Conservation (phyloP, 228 moss, liverwort and hornwort species). For the Sphagnum fallax region DNA sequence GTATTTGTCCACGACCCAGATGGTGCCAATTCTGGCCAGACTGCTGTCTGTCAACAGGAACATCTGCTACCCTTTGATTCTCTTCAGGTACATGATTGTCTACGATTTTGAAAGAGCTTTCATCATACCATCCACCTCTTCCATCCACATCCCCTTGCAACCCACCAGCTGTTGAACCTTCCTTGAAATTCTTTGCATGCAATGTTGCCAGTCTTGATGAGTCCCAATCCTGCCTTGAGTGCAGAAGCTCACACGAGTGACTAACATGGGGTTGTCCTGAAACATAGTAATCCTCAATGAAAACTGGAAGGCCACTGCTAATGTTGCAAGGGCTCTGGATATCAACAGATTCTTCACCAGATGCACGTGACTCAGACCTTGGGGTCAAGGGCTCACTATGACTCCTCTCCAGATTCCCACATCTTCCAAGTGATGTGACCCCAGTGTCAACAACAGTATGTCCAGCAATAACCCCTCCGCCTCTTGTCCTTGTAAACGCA, state of each 20-base stretch:
- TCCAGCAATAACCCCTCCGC: slow-evolving; percentile 19
- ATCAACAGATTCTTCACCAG: slow-evolving; percentile 24
- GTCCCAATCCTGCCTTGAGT: slow-evolving; percentile 26
- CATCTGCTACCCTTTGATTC: slow-evolving; percentile 19
- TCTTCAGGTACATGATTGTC: slow-evolving; percentile 83
- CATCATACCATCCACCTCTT: slow-evolving; percentile 79
- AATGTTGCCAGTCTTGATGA: slow-evolving; percentile 40
- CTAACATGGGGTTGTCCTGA: slow-evolving; percentile 47
- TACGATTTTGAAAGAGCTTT: slow-evolving; percentile 55
- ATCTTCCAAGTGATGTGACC: slow-evolving; percentile 27
- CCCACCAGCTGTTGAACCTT: slow-evolving; percentile 37
- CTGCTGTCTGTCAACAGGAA: slow-evolving; percentile 1
- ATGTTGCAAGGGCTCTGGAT: slow-evolving; percentile 46
- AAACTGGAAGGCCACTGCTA: slow-evolving; percentile 55
- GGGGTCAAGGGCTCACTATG: slow-evolving; percentile 22
- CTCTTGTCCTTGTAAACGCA: slow-evolving; percentile 68
- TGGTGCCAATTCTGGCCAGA: slow-evolving; percentile 1
- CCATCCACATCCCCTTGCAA: slow-evolving; percentile 44
- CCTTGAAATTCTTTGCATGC: slow-evolving; percentile 22
- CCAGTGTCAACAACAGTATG: slow-evolving; percentile 26
- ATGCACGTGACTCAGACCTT: slow-evolving; percentile 3
- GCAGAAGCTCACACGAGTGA: slow-evolving; percentile 12
- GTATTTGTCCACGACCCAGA: slow-evolving; percentile 6
- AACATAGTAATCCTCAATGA: slow-evolving; percentile 90
- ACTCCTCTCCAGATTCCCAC: slow-evolving; percentile 18